Conservation (phyloP, 441 rosid genomes). For the Sinapis alba region DNA sequence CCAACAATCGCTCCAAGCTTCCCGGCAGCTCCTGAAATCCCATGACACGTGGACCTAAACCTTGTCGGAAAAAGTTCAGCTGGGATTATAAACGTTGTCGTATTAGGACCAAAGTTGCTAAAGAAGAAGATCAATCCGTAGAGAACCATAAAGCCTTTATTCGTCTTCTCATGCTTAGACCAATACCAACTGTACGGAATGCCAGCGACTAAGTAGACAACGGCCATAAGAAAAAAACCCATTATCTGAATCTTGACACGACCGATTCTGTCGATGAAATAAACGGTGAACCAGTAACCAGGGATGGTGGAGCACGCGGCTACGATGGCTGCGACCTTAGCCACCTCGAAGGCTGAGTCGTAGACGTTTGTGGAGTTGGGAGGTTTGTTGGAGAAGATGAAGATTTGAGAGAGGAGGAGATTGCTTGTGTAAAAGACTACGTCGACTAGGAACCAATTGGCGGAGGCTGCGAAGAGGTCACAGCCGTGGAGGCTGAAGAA, state of each 20-base stretch:
- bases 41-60: slow-evolving; percentile 80
- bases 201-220: slow-evolving; percentile 57
- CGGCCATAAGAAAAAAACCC: slow-evolving; percentile 64
- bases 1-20: slow-evolving; percentile 77
- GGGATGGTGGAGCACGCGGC: slow-evolving; percentile 67
- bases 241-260: slow-evolving; percentile 61
- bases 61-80: slow-evolving; percentile 85
- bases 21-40: slow-evolving; percentile 71
- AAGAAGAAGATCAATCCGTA: slow-evolving; percentile 66
- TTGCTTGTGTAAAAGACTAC: slow-evolving; percentile 61
- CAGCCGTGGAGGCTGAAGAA: slow-evolving; percentile 66
- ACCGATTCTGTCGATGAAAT: slow-evolving; percentile 64
- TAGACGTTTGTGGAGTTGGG: slow-evolving; percentile 33
- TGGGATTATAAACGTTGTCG: slow-evolving; percentile 78
- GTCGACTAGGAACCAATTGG: slow-evolving; percentile 67
- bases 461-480: slow-evolving; percentile 61
- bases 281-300: slow-evolving; percentile 65
- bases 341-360: slow-evolving; percentile 45
- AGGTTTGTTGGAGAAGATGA: slow-evolving; percentile 10
- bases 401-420: slow-evolving; percentile 61
- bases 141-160: slow-evolving; percentile 49
- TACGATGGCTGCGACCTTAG: slow-evolving; percentile 48
- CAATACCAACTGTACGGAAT: slow-evolving; percentile 47
- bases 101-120: slow-evolving; percentile 79
- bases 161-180: slow-evolving; percentile 24